Evolutionary conservation across 345 rosid species (phyloP), one percentile per base, ranked within the genome.

Genomic region (Noccaea caerulescens): DNA sequence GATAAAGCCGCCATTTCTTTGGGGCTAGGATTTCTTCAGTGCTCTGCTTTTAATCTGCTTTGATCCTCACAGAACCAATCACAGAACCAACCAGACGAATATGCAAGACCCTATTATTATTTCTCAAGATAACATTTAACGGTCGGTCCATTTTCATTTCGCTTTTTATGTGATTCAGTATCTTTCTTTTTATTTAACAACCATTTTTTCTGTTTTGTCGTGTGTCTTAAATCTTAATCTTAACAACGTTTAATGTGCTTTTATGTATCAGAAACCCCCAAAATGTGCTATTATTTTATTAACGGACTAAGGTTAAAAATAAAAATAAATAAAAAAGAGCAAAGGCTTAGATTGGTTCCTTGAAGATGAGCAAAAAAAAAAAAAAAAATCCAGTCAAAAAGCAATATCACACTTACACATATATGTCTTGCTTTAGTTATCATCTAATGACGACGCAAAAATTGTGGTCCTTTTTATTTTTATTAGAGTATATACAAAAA

Each of bases 1-100:
- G 77, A 53, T 36, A 65, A 58, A 66, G 79, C 65, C 45, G 75
- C 75, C 79, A 76, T 76, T 54, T 23, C 30, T 27, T 27, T 27
- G 30, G 30, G 30, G 30, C 30, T 27, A 27, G 3, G 30, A 27
- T 18, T 44, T 25, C 32, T 9, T 47, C 42, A 13, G 18, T 49
- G 11, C 33, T 39, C 61, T 51, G 45, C 9, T 61, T 14, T 5
- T 57, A 23, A 50, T 58, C 30, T 43, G 47, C 4, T 51, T 33
- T 68, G 68, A 61, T 27, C 62, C 43, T 65, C 23, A 13, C 39
- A 56, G 56, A 59, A 52, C 12, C 56, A 59, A 52, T 65, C 23
- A 13, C 39, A 56, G 56, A 59, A 52, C 12, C 56, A 59, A 52
- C 12, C 72, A 58, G 72, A 41, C 14, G 69, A 33, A 23, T 18